Percentiles rank a stretch among this genome's conserved stretches.
Evolutionary conservation across 2,329 filamentous ascomycete genomes (phyloP).

Genomic region (Hypoxylon sp.): DNA sequence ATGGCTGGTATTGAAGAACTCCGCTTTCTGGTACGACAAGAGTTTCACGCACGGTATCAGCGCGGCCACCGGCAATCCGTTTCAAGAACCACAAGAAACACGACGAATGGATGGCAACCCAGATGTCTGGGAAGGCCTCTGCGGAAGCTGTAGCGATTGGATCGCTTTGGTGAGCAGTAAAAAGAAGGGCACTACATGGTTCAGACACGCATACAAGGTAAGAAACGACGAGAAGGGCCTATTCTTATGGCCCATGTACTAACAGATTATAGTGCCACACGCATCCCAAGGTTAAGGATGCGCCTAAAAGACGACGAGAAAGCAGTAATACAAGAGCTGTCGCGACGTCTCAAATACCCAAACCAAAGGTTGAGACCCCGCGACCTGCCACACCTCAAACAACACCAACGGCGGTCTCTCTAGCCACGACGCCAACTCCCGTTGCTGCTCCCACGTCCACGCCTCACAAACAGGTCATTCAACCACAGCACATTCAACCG

Average conservation of each 20-base stretch:
- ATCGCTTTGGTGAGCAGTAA: constrained; percentile 85
- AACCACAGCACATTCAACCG: constrained; percentile 47
- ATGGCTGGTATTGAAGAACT: constrained; percentile 91
- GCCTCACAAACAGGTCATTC: constrained; percentile 45
- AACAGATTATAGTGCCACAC: constrained; percentile 70
- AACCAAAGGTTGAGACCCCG: constrained; percentile 60
- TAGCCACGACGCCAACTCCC: constrained; percentile 56
- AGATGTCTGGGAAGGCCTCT: constrained; percentile 84
- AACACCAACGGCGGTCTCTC: constrained; percentile 53
- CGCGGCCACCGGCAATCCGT: constrained; percentile 81
- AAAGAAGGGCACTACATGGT: constrained; percentile 94
- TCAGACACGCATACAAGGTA: constrained; percentile 89
- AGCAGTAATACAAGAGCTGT: constrained; percentile 63
- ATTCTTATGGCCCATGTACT: constrained; percentile 20
- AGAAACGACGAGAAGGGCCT: constrained; percentile 5
- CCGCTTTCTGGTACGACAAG: constrained; percentile 94
- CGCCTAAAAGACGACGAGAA: constrained; percentile 75
- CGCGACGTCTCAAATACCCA: constrained; percentile 58
- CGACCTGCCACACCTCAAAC: constrained; percentile 59
- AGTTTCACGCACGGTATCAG: constrained; percentile 90
- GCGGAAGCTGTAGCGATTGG: constrained; percentile 83
- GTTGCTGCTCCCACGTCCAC: constrained; percentile 46
- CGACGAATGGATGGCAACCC: constrained; percentile 83
- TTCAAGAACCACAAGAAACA: constrained; percentile 80
- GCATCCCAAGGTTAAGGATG: constrained; percentile 77